Evolutionary conservation across 2,329 filamentous ascomycete genomes (phyloP).

Genomic region (Penicillium decumbens): DNA sequence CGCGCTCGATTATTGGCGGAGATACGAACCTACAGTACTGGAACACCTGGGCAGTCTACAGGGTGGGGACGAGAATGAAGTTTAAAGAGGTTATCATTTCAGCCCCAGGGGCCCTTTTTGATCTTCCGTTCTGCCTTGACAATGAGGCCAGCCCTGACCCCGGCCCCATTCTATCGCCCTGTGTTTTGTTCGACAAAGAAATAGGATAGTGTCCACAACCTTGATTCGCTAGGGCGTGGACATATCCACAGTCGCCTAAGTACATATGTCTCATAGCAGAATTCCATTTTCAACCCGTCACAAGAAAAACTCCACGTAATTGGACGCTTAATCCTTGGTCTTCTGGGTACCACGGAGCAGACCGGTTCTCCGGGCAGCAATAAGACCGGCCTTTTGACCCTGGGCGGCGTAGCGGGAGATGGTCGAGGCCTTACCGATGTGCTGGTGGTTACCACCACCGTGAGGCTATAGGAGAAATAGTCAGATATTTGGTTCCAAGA

Average conservation of each 20-base stretch:
- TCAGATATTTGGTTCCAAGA: constrained; percentile 15
- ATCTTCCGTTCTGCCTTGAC: constrained; percentile 26
- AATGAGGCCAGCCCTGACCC: constrained; percentile 22
- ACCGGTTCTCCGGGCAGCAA: constrained; percentile 99
- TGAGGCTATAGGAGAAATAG: constrained; percentile 55
- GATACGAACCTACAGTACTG: neutral
- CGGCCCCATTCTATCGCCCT: constrained; percentile 26
- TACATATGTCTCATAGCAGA: constrained; percentile 42
- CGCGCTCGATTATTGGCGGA: neutral
- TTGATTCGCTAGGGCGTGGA: constrained; percentile 39
- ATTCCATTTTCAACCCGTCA: constrained; percentile 41
- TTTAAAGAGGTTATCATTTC: constrained; percentile 29
- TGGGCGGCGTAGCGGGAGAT: constrained; percentile 96
- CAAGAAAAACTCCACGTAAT: constrained; percentile 57
- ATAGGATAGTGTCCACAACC: constrained; percentile 38
- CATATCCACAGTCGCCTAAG: constrained; percentile 39
- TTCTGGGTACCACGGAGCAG: constrained; percentile 99
- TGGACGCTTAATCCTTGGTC: constrained; percentile 83
- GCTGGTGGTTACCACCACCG: constrained; percentile 99
- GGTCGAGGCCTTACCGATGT: constrained; percentile 99
- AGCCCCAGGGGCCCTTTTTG: constrained; percentile 21
- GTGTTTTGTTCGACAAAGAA: constrained; percentile 29
- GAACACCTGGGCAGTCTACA: neutral
- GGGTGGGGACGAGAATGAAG: constrained; percentile 11
- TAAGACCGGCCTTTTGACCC: constrained; percentile 99